These are phyloP conservation scores for Actinomortierella ambigua DNA, from an alignment of 371 early-diverging fungal species.

Conservation along the genomic window DNA sequence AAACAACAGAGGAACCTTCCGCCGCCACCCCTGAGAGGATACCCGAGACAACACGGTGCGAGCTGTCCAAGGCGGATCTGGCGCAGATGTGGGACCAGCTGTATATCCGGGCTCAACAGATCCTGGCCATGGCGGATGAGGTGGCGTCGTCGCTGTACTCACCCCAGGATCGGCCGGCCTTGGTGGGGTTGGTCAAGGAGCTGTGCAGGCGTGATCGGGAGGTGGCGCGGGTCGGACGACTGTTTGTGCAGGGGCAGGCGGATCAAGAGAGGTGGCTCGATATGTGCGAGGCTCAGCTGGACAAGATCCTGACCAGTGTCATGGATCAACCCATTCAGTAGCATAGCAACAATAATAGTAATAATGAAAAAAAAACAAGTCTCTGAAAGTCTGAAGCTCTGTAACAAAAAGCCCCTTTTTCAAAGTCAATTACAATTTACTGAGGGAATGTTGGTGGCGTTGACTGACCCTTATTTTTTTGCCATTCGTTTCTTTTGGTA, in stretches of 20 bases:
- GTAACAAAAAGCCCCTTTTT: too few species aligned
- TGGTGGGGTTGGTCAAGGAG: constrained; percentile 23
- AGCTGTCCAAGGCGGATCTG: constrained; percentile 10
- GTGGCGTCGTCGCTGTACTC: constrained; percentile 41
- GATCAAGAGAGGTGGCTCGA: constrained; percentile 46
- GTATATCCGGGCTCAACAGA: constrained; percentile 28
- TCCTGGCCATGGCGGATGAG: constrained; percentile 37
- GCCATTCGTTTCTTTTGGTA: too few species aligned
- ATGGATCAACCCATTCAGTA: constrained; percentile 1
- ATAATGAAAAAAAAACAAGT: too few species aligned
- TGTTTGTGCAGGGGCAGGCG: constrained; percentile 39
- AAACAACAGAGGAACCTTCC: constrained; percentile 4
- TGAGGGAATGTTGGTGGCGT: too few species aligned
- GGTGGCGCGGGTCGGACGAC: constrained; percentile 31
- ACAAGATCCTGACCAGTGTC: constrained; percentile 36
- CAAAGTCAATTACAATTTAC: too few species aligned
- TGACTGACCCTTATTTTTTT: too few species aligned
- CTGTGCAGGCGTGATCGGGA: constrained; percentile 36
- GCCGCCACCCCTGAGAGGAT: neutral
- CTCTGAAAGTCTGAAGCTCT: too few species aligned
- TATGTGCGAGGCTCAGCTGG: constrained; percentile 41
- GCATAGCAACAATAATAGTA: too few species aligned
- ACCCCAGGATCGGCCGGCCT: constrained; percentile 24
- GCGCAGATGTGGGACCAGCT: constrained; percentile 46
- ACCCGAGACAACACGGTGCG: too few species aligned